Percentiles rank a stretch among this genome's conserved stretches.
Evolutionary conservation across 2,329 filamentous ascomycete genomes (phyloP).

Genomic region (Sporothrix luriei): DNA sequence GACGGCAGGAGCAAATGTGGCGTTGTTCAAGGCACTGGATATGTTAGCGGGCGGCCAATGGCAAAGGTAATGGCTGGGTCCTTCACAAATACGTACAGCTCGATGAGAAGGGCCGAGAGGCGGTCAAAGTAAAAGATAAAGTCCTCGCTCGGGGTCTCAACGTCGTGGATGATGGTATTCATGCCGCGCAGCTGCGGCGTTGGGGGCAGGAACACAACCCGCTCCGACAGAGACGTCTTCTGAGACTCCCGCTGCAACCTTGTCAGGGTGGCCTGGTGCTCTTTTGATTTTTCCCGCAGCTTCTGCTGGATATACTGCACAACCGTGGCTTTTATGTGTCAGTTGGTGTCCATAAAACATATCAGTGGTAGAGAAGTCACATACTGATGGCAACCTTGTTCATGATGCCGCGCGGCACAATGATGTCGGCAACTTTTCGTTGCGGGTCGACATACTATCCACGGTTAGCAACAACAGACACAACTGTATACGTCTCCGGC

Average conservation of each 20-base stretch:
- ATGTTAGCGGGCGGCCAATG: not conserved
- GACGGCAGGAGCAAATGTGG: constrained; percentile 64
- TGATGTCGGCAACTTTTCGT: constrained; percentile 87
- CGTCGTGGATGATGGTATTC: constrained; percentile 85
- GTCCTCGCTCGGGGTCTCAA: constrained; percentile 77
- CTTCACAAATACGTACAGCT: constrained; percentile 56
- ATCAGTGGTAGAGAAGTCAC: constrained; percentile 36
- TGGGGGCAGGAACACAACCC: constrained; percentile 72
- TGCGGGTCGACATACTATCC: constrained; percentile 82
- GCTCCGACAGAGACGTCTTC: constrained; percentile 71
- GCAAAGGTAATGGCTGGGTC: not conserved
- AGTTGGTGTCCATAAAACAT: not conserved
- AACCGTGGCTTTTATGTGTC: constrained; percentile 70
- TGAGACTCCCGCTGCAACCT: constrained; percentile 73
- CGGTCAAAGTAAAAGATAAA: constrained; percentile 98
- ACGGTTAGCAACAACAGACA: not conserved
- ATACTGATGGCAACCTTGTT: constrained; percentile 86
- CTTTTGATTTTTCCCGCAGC: constrained; percentile 78
- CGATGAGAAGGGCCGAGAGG: constrained; percentile 79
- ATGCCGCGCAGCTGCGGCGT: constrained; percentile 83
- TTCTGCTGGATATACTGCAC: constrained; percentile 90
- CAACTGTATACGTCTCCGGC: not conserved
- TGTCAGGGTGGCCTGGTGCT: constrained; percentile 77
- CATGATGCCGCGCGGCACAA: constrained; percentile 91
- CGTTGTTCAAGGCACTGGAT: constrained; percentile 71